Evolutionary conservation across 352 stramenopile species (phyloP).

Genomic region (Phytophthora fragariaefolia): DNA sequence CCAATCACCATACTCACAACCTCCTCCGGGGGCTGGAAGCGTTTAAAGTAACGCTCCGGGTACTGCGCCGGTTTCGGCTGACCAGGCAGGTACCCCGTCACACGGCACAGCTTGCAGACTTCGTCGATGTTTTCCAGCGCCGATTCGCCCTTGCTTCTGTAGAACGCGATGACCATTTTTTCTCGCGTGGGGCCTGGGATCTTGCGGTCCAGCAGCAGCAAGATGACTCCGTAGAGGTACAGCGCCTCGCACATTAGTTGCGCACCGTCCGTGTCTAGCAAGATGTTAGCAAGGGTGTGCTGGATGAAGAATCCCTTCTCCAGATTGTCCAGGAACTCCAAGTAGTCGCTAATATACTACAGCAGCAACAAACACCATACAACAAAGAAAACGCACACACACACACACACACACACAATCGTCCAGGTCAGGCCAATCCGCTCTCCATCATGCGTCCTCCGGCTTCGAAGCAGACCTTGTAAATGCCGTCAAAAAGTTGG

Average conservation of each 20-base stretch:
- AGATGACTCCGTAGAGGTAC: slow-evolving; percentile 95
- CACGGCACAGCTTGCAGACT: slow-evolving; percentile 91
- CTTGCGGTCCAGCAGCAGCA: slow-evolving; percentile 94
- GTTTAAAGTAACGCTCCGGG: slow-evolving; percentile 90
- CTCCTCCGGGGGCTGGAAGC: slow-evolving; percentile 86
- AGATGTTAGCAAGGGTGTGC: slow-evolving; percentile 94
- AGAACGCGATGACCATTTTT: slow-evolving; percentile 93
- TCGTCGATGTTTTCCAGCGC: slow-evolving; percentile 92
- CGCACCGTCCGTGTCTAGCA: slow-evolving; percentile 93
- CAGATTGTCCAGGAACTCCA: slow-evolving; percentile 93
- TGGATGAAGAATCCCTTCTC: slow-evolving; percentile 96
- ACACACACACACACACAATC: not conserved
- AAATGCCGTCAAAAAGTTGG: slow-evolving; percentile 90
- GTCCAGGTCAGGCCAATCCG: slow-evolving; percentile 1
- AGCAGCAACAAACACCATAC: not conserved
- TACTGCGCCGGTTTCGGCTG: slow-evolving; percentile 88
- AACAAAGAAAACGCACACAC: not conserved
- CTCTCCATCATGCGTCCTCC: not conserved
- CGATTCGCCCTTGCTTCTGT: slow-evolving; percentile 89
- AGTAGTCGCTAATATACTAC: slow-evolving; percentile 93
- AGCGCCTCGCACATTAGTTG: slow-evolving; percentile 95
- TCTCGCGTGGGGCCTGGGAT: slow-evolving; percentile 90
- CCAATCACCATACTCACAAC: slow-evolving; percentile 94
- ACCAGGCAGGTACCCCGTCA: slow-evolving; percentile 89
- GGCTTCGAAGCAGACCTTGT: slow-evolving; percentile 53